Evolutionary conservation across 805 yeast species (phyloP), one percentile per base, ranked within the genome.

Genomic region (Pichia paraexigua): DNA sequence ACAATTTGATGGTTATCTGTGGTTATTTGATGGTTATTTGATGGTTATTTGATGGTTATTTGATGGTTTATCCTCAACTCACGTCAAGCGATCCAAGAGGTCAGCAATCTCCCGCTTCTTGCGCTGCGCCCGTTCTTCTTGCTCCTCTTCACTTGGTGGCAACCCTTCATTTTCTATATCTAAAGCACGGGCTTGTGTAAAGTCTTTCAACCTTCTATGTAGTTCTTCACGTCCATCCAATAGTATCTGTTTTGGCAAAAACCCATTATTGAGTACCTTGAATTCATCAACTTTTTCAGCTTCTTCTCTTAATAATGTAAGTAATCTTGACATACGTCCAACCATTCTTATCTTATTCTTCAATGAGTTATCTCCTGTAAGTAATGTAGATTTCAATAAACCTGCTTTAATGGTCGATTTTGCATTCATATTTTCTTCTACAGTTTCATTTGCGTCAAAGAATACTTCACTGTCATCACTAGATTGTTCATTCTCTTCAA

Each of bases 161-260:
- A 92, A 66, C 24, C 87, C 85, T 72, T 92, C 99, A 66, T 92
- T 94, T 41, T 74, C 75, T 59, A 85, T 65, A 71, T 92, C 99
- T 5, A 87, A 87, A 52, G 69, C 73, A 58, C 83, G 78, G 3
- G 97, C 98, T 48, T 87, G 94, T 59, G 87, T 91, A 63, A 92
- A 92, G 27, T 74, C 67, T n/a, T 28, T 24, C 39, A 92, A 77
- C 7, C 87, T 80, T 48, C 76, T 76, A 56, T 81, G 78, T 57
- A 92, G 77, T 35, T 92, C 94, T 57, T 87, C 90, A 18, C 85
- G 68, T 6, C 97, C 97, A 57, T 87, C 82, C 60, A 89, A 74
- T 49, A 92, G 73, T 7, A 95, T 80, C 22, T 96, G 97, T 62
- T 85, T 82, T 13, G 98, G 98, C 57, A 92, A 72, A 24, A 72